These are phyloP conservation scores for Leucoagaricus sp. DNA, from an alignment of 1,284 basidiomycete species.

Conservation along the genomic window DNA sequence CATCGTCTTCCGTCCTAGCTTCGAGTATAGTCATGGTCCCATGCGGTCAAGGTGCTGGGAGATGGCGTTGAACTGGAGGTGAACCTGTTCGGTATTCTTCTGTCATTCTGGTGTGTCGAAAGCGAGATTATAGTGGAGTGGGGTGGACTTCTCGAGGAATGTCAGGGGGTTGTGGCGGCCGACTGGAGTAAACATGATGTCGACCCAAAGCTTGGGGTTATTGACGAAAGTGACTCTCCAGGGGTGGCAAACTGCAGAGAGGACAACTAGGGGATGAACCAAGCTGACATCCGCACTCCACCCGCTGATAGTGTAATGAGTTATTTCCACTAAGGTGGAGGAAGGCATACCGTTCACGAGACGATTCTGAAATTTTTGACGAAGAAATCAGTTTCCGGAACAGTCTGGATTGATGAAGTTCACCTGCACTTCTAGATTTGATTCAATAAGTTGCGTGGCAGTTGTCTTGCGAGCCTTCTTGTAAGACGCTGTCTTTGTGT, in stretches of 20 bases:
- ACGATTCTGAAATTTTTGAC: background rate
- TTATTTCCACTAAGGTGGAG: background rate
- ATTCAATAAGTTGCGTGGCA: background rate
- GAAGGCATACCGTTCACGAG: constrained; percentile 4
- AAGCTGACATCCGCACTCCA: background rate
- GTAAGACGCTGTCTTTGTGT: background rate
- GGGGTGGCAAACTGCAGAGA: background rate
- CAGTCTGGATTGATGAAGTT: too few species aligned
- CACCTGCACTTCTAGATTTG: background rate
- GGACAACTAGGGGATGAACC: background rate
- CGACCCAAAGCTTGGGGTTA: background rate
- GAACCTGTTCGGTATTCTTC: background rate
- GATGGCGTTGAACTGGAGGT: background rate
- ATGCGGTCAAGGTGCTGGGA: background rate
- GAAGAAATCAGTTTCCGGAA: too few species aligned
- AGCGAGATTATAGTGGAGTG: background rate
- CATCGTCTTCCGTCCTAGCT: background rate
- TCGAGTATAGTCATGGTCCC: background rate
- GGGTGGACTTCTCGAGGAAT: constrained; percentile 1
- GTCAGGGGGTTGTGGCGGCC: background rate
- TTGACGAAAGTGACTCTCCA: constrained; percentile 1
- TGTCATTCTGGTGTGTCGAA: background rate
- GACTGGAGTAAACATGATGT: background rate
- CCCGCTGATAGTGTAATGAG: background rate
- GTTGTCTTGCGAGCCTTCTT: background rate